Percentiles rank a stretch among this genome's conserved stretches.
These are phyloP conservation scores for Magnaporthales sp. DNA, from an alignment of 2,329 filamentous ascomycete genomes.

Conservation along the genomic window DNA sequence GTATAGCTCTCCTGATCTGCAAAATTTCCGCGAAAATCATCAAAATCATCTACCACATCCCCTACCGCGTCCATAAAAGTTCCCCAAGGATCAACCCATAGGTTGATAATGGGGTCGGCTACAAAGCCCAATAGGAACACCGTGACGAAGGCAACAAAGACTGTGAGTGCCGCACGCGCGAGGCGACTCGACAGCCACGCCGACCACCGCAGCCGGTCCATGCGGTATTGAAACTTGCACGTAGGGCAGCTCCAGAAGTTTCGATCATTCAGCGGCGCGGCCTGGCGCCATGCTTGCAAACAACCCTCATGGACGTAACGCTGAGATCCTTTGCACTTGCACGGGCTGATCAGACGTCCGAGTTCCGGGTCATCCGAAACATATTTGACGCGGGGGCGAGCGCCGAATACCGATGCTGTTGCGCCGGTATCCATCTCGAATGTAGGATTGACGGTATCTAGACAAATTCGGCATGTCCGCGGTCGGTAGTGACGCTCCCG, in stretches of 20 bases:
- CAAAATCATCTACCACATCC: slow-evolving; percentile 24
- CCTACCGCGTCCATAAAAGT: slow-evolving; percentile 46
- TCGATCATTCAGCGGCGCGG: slow-evolving; percentile 54
- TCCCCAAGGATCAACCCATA: slow-evolving; percentile 73
- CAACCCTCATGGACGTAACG: slow-evolving; percentile 94
- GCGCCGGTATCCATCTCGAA: slow-evolving; percentile 27
- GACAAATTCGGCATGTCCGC: slow-evolving; percentile 80
- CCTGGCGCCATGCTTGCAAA: slow-evolving; percentile 71
- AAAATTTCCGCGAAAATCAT: slow-evolving; percentile 10
- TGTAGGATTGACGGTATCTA: slow-evolving; percentile 55
- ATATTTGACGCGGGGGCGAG: slow-evolving; percentile 38
- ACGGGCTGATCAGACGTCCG: slow-evolving; percentile 78
- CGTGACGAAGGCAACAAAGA: slow-evolving; percentile 59
- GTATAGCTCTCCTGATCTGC: slow-evolving; percentile 42
- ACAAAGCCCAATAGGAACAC: slow-evolving; percentile 84
- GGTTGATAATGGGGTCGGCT: slow-evolving; percentile 83
- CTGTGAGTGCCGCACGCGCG: slow-evolving; percentile 62
- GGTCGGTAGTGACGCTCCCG: slow-evolving; percentile 50
- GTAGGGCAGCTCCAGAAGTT: slow-evolving; percentile 86
- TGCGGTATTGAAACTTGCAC: slow-evolving; percentile 73
- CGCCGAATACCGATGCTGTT: slow-evolving; percentile 23
- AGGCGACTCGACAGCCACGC: slow-evolving; percentile 57
- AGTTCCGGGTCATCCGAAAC: slow-evolving; percentile 64
- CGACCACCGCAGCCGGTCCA: slow-evolving; percentile 70
- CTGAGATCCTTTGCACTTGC: slow-evolving; percentile 86